phyloP scores from a whole-genome alignment of 108 stramenopile species.

The Chaetoceros tenuissimus region DNA sequence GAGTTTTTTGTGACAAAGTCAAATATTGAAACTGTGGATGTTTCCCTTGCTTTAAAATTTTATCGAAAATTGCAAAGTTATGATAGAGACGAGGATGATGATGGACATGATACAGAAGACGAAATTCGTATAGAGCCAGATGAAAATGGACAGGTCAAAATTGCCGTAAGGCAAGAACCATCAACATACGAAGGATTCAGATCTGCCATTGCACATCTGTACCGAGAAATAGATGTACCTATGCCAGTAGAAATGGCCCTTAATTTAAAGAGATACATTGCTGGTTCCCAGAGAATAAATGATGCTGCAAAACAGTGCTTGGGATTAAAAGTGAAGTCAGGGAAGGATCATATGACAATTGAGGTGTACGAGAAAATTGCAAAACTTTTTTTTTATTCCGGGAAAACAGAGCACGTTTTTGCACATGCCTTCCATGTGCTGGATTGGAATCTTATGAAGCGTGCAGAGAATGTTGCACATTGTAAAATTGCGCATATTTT shows the following conservation, averaged over 20 bases:
- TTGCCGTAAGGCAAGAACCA: not conserved
- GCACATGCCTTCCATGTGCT: conserved; percentile 6
- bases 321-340: not conserved
- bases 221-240: not conserved
- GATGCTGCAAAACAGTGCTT: not conserved
- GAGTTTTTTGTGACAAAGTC: not conserved
- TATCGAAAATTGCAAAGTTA: not conserved
- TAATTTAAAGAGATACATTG: conserved; percentile 1
- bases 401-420: conserved; percentile 11
- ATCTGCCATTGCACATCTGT: not conserved
- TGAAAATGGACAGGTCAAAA: not conserved
- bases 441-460: conserved; percentile 17
- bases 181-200: not conserved
- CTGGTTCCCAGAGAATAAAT: not conserved
- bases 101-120: not conserved
- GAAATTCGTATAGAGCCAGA: not conserved
- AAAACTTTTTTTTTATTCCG: conserved; percentile 2
- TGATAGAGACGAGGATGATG: not conserved
- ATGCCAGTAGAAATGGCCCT: not conserved
- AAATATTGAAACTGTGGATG: not conserved
- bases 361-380: conserved; percentile 1
- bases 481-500: conserved; percentile 5
- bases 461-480: conserved; percentile 12
- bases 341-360: not conserved
- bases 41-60: not conserved